Base-by-base conservation (phyloP, 495 filamentous ascomycete species). In the Aspergillus olivimuriae region DNA sequence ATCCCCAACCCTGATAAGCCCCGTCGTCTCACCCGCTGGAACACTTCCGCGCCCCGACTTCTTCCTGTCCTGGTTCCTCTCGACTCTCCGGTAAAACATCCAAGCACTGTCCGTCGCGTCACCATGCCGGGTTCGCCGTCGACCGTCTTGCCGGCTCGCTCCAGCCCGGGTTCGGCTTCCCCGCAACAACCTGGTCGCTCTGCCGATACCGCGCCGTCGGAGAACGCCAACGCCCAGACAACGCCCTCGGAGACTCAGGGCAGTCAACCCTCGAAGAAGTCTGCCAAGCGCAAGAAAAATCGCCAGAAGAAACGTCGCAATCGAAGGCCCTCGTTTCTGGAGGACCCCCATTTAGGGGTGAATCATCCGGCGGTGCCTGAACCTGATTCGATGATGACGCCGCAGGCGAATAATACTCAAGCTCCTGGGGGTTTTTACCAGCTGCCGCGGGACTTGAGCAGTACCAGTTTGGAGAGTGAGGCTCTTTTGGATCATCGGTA, bases 401-500 rank as follows among this genome's bases (percentile, higher is more conserved):
- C n/a, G n/a, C n/a, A n/a, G n/a, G n/a, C n/a, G n/a, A n/a, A n/a
- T n/a, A n/a, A n/a, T n/a, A n/a, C n/a, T n/a, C n/a, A n/a, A n/a
- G n/a, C n/a, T n/a, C n/a, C n/a, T n/a, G n/a, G n/a, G 43, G 46
- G 35, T n/a, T 82, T 85, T 52, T 89, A 86, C 55, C 63, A 73
- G 22, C 57, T 81, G 33, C 65, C 69, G 10, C 58, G 62, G 38
- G 85, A 82, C 57, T 40, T 82, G 47, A 94, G 88, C 60, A 81
- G 72, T 57, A 87, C 86, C 4, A 94, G 88, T 55, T 64, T 94
- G 41, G 88, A 90, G 42, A 91, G 86, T 55, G 78, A 88, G 52
- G 80, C 77, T 3, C 69, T 94, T 35, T 63, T 94, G 33, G 88
- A 94, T 56, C 88, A 94, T 55, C 74, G 86, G 86, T 87, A 67